phyloP scores from a whole-genome alignment of 768 basidiomycete genomes.

The Phlebiopsis gigantea region DNA sequence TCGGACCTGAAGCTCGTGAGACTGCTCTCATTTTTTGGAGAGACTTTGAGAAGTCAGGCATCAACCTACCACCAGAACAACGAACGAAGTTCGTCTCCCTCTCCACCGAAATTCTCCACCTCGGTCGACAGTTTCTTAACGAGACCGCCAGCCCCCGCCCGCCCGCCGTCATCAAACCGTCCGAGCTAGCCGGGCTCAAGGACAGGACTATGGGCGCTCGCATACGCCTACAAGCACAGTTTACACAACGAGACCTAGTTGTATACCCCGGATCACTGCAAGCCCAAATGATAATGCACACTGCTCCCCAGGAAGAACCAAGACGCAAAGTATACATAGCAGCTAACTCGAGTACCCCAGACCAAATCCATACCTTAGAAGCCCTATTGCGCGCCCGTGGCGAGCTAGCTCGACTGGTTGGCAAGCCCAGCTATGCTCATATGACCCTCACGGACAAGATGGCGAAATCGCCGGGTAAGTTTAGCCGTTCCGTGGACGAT shows the following conservation, averaged over 20 bases:
- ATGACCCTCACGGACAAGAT: constrained; percentile 93
- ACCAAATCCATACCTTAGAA: constrained; percentile 77
- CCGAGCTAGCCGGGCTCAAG: constrained; percentile 67
- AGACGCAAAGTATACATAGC: constrained; percentile 81
- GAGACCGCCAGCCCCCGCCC: constrained; percentile 59
- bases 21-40: constrained; percentile 93
- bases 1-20: constrained; percentile 71
- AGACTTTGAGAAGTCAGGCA: constrained; percentile 97
- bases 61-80: constrained; percentile 74
- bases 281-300: constrained; percentile 90
- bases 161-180: constrained; percentile 62
- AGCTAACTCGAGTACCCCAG: constrained; percentile 66
- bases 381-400: constrained; percentile 69
- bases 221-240: constrained; percentile 68
- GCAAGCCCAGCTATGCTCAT: constrained; percentile 79
- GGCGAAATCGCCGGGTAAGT: constrained; percentile 86
- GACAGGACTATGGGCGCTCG: constrained; percentile 74
- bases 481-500: not conserved
- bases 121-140: constrained; percentile 82
- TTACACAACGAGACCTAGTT: constrained; percentile 68
- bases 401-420: constrained; percentile 79
- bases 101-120: constrained; percentile 82
- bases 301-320: constrained; percentile 80
- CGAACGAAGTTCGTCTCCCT: constrained; percentile 82
- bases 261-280: constrained; percentile 86